A percentile compares a stretch with the other conserved stretches of the same genome.
These are phyloP conservation scores for Talaromyces sp. DNA, from an alignment of 2,329 filamentous ascomycete species.

Conservation along the genomic window DNA sequence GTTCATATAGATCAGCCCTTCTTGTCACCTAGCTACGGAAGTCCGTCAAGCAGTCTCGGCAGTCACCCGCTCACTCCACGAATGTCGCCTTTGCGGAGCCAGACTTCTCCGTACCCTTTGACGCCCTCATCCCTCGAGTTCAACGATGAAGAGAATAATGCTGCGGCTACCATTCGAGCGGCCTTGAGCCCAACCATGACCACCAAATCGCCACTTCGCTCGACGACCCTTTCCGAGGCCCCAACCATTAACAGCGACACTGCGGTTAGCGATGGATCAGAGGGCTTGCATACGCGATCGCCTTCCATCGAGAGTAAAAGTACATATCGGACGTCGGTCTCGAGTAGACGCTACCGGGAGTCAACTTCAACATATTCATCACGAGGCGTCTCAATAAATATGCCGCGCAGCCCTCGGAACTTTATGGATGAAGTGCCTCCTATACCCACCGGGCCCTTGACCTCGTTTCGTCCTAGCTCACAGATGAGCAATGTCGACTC, in stretches of 20 bases:
- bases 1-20: constrained; percentile 38
- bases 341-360: constrained; percentile 38
- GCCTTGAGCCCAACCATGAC: constrained; percentile 15
- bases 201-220: constrained; percentile 8
- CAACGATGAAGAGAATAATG: constrained; percentile 46
- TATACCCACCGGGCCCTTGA: constrained; percentile 28
- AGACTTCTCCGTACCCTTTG: constrained; percentile 38
- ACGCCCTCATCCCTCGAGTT: constrained; percentile 46
- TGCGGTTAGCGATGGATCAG: constrained; percentile 11
- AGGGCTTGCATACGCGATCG: constrained; percentile 22
- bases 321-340: constrained; percentile 41
- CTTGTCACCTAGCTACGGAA: constrained; percentile 53
- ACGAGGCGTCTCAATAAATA: constrained; percentile 33
- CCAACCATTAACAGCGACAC: constrained; percentile 15
- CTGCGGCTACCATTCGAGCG: constrained; percentile 7
- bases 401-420: constrained; percentile 29
- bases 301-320: constrained; percentile 36
- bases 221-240: constrained; percentile 3
- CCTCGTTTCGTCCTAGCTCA: constrained; percentile 23
- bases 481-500: constrained; percentile 27
- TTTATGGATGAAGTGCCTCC: constrained; percentile 35
- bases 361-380: constrained; percentile 31
- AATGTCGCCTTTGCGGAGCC: constrained; percentile 37
- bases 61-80: constrained; percentile 62
- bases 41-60: constrained; percentile 60